A percentile compares a stretch with the other conserved stretches of the same genome.
These are phyloP conservation scores for Boletus vinaceobasis DNA, from an alignment of 768 basidiomycete genomes.

Conservation along the genomic window DNA sequence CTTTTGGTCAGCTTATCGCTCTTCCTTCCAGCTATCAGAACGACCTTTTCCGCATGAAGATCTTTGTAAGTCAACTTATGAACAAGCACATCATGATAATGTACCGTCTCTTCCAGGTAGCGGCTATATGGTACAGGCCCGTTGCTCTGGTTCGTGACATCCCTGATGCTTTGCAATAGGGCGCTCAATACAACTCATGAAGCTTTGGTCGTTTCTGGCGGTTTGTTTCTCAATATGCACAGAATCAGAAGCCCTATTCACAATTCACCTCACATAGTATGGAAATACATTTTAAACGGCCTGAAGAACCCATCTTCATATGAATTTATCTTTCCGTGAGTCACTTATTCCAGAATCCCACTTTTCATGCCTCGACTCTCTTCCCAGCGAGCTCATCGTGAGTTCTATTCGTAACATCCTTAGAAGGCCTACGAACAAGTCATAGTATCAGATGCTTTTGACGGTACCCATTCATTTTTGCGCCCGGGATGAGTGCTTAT, in stretches of 20 bases:
- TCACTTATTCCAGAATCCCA: not conserved
- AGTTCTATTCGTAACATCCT: no score
- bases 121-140: conserved; percentile 4
- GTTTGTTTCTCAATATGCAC: no score
- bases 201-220: no score
- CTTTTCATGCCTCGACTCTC: not conserved
- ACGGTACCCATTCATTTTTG: not conserved
- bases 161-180: no score
- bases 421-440: no score
- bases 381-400: no score
- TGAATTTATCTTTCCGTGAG: not conserved
- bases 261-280: not conserved
- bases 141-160: no score
- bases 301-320: not conserved
- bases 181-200: no score
- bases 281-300: conserved; percentile 2
- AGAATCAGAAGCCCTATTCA: not conserved
- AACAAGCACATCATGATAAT: not conserved
- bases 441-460: no score
- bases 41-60: conserved; percentile 1
- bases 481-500: no score
- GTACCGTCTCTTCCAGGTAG: not conserved
- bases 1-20: no score
- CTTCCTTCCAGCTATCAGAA: conserved; percentile 2
- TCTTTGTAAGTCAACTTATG: conserved; percentile 4